These are phyloP conservation scores for Trichaptum fuscoviolaceum DNA, from an alignment of 768 basidiomycete genomes.

Conservation along the genomic window DNA sequence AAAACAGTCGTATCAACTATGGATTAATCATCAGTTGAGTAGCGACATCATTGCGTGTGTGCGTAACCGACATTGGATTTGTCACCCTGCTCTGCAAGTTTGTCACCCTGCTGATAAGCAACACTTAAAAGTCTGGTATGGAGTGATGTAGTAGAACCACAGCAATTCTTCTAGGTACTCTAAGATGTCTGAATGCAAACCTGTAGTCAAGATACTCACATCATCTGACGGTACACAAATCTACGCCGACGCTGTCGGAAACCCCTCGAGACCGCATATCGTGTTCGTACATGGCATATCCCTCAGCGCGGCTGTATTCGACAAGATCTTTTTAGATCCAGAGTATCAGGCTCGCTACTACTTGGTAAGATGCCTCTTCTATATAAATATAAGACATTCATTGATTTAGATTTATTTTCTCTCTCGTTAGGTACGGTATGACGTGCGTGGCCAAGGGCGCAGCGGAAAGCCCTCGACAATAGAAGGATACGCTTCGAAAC, in stretches of 20 bases:
- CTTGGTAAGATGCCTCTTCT: constrained; percentile 12
- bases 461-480: constrained; percentile 19
- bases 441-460: constrained; percentile 27
- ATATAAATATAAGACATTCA: neutral
- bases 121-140: neutral
- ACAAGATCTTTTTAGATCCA: constrained; percentile 16
- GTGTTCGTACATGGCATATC: constrained; percentile 21
- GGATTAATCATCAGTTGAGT: neutral
- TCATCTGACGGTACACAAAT: constrained; percentile 20
- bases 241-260: constrained; percentile 19
- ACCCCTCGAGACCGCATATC: constrained; percentile 17
- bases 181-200: neutral
- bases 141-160: neutral
- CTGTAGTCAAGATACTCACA: constrained; percentile 6
- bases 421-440: constrained; percentile 22
- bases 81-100: neutral
- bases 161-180: neutral
- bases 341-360: constrained; percentile 14
- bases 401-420: neutral
- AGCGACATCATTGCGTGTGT: neutral
- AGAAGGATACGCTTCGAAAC: constrained; percentile 18
- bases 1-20: too few species aligned
- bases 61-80: neutral
- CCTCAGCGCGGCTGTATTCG: constrained; percentile 14
- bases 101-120: neutral